Evolutionary conservation across 371 early-diverging fungal genomes (phyloP), one percentile per base, ranked within the genome.

Genomic region (Mucor velutinosus): DNA sequence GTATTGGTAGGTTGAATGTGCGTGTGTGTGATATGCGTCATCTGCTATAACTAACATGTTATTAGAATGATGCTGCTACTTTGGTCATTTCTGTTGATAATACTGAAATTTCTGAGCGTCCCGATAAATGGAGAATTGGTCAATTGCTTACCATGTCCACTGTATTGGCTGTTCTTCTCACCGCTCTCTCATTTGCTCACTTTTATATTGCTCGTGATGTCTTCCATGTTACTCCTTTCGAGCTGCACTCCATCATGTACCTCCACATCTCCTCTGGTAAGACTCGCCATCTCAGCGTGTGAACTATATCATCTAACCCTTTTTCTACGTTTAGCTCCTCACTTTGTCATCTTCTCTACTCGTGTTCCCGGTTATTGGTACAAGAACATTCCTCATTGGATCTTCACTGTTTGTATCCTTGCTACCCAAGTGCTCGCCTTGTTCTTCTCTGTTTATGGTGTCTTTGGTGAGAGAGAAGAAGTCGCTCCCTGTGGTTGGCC

Each of bases 121-220:
- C 96, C 14, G 95, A 95, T 84, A 96, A 95, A 77, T 96, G 96
- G 95, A 84, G 95, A 35, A 88, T 96, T 53, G 95, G 95, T 35
- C 95, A 95, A 77, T 84, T 96, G 30, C 81, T 95, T 69, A 87
- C 91, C 6, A 76, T 96, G 51, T 94, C 94, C 0, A 81, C 86
- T 53, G 74, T 94, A 12, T 85, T 95, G 43, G 94, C 92, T 63
- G 39, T 90, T 65, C 75, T 89, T 32, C 81, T 96, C 67, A 90
- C 92, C 29, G 85, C 77, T 8, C 81, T 94, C 35, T 93, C 95
- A 21, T 95, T 94, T 77, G 89, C 86, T 49, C 94, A 94, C 72
- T 95, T 90, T 75, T 96, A 90, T 65, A 76, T 90, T 58, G 93
- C 89, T 66, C 81, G 84, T 62, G 84, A 90, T 68, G 83, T 84